Evolutionary conservation across 768 basidiomycete genomes (phyloP).

Genomic region (Leucocoprinus leucothites): DNA sequence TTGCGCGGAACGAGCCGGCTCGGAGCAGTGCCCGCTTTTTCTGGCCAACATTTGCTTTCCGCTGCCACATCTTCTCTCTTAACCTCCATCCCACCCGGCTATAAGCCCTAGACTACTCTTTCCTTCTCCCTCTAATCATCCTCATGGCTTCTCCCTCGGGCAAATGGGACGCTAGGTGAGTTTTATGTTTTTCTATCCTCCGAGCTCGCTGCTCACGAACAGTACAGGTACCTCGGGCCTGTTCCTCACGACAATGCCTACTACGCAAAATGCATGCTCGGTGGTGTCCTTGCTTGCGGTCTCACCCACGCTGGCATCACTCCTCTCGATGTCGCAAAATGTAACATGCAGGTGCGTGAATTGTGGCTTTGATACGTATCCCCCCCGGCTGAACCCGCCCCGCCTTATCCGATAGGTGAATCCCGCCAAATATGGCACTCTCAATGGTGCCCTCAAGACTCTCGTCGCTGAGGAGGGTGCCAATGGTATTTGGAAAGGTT

Average conservation of each 20-base stretch:
- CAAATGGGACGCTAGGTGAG: constrained; percentile 78
- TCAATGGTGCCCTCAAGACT: constrained; percentile 54
- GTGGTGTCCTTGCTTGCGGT: constrained; percentile 85
- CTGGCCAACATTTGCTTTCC: constrained; percentile 1
- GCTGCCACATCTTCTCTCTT: constrained; percentile 18
- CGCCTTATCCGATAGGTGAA: constrained; percentile 50
- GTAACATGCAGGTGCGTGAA: constrained; percentile 79
- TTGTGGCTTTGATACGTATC: not conserved
- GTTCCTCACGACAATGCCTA: constrained; percentile 73
- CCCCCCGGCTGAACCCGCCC: not conserved
- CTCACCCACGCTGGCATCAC: constrained; percentile 86
- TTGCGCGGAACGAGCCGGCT: constrained; percentile 38
- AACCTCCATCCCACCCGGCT: constrained; percentile 20
- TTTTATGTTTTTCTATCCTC: constrained; percentile 2
- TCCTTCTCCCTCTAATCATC: constrained; percentile 20
- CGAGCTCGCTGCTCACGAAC: constrained; percentile 8
- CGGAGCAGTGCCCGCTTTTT: constrained; percentile 24
- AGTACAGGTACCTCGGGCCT: constrained; percentile 58
- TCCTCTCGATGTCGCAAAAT: constrained; percentile 85
- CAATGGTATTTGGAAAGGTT: constrained; percentile 89
- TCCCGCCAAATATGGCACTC: constrained; percentile 72
- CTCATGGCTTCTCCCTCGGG: constrained; percentile 31
- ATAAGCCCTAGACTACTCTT: constrained; percentile 1
- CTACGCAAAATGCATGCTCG: constrained; percentile 86
- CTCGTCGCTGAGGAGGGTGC: constrained; percentile 80